phyloP scores from a whole-genome alignment of 495 filamentous ascomycete genomes.

The Aspergillus incahuasiensis region DNA sequence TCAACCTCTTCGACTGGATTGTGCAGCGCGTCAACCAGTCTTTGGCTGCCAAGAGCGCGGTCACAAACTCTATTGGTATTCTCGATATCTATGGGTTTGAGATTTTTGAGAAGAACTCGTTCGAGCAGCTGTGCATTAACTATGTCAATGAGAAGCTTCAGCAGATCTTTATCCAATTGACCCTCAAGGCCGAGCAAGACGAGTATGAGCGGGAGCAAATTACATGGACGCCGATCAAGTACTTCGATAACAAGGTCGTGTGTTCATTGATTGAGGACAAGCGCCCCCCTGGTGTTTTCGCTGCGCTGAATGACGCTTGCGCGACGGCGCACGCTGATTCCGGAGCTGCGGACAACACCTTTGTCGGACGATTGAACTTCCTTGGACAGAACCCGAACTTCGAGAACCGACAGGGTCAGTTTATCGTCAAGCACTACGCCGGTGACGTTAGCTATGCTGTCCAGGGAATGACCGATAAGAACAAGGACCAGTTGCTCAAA shows the following conservation, averaged over 20 bases:
- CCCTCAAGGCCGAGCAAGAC: constrained; percentile 94
- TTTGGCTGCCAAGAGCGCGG: constrained; percentile 68
- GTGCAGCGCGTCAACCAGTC: constrained; percentile 89
- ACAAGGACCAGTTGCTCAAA: constrained; percentile 96
- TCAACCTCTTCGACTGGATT: constrained; percentile 99
- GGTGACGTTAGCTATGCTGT: constrained; percentile 96
- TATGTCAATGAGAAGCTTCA: constrained; percentile 99
- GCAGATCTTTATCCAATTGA: constrained; percentile 99
- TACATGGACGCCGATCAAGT: constrained; percentile 97
- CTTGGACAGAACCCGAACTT: constrained; percentile 87
- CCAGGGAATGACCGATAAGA: constrained; percentile 98
- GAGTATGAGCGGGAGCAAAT: constrained; percentile 97
- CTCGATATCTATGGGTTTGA: constrained; percentile 99
- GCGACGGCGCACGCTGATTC: constrained; percentile 96
- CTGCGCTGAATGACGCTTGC: constrained; percentile 94
- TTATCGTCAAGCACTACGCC: constrained; percentile 98
- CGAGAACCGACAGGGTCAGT: constrained; percentile 87
- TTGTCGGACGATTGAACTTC: constrained; percentile 85
- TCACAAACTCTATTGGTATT: constrained; percentile 88
- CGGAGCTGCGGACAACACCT: constrained; percentile 88
- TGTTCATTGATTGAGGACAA: constrained; percentile 95
- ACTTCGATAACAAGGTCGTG: constrained; percentile 99
- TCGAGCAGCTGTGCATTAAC: constrained; percentile 99
- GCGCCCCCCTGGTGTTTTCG: constrained; percentile 89
- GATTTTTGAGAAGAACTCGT: constrained; percentile 98